A percentile compares a stretch with the other conserved stretches of the same genome.
Evolutionary conservation across 352 stramenopile genomes (phyloP).

Genomic region (Globisporangium paddicum): DNA sequence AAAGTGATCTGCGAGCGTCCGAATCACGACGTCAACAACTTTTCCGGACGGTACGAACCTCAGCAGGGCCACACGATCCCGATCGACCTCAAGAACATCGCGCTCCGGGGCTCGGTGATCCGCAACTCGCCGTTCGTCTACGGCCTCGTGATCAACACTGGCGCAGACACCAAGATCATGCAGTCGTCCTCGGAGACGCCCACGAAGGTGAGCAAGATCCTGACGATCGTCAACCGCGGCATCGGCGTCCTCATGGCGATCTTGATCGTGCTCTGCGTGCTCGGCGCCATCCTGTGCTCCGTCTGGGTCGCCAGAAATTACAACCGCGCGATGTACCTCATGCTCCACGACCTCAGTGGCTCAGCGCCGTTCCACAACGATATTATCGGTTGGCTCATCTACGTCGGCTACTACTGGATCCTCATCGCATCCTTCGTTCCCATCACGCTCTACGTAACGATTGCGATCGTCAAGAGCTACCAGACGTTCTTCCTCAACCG

Average conservation of each 20-base stretch:
- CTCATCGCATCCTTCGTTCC: conserved; percentile 85
- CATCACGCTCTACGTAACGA: conserved; percentile 87
- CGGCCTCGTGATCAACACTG: conserved; percentile 79
- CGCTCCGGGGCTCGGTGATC: conserved; percentile 75
- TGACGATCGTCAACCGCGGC: conserved; percentile 77
- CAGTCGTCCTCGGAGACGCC: conserved; percentile 69
- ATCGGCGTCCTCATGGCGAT: conserved; percentile 77
- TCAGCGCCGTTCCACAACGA: conserved; percentile 67
- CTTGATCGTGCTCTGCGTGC: conserved; percentile 58
- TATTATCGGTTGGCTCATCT: conserved; percentile 64
- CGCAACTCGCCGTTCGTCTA: conserved; percentile 80
- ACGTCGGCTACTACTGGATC: conserved; percentile 87
- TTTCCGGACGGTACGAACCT: conserved; percentile 71
- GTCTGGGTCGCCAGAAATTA: conserved; percentile 63
- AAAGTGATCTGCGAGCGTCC: conserved; percentile 72
- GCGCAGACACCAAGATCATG: conserved; percentile 87
- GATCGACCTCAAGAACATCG: conserved; percentile 84
- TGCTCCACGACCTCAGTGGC: conserved; percentile 58
- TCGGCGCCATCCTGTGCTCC: conserved; percentile 64
- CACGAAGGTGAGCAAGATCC: conserved; percentile 78
- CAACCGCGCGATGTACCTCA: conserved; percentile 57
- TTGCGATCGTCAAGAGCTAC: conserved; percentile 85
- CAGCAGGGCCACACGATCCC: conserved; percentile 75
- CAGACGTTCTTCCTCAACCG: conserved; percentile 85
- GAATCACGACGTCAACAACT: conserved; percentile 88